Conservation (phyloP, 2,329 filamentous ascomycete species). For the Fusarium protoensiforme region DNA sequence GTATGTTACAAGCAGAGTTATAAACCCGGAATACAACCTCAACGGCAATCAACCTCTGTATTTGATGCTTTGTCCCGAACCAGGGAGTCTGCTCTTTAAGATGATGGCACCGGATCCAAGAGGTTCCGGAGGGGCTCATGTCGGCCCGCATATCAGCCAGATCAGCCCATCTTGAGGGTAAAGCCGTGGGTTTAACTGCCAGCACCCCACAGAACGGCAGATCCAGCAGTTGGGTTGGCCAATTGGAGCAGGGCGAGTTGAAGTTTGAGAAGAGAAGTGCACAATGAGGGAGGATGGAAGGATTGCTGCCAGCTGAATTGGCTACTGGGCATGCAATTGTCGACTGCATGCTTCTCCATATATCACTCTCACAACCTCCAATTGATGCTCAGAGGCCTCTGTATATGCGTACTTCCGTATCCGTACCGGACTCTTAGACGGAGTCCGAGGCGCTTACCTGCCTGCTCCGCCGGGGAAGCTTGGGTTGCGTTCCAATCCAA, state of each 20-base stretch:
- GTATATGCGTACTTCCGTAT: slow-evolving; percentile 11
- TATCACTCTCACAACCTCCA: background rate
- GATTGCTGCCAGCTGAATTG: background rate
- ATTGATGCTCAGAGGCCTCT: background rate
- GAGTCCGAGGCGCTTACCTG: background rate
- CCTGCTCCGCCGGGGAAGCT: background rate
- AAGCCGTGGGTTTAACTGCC: background rate
- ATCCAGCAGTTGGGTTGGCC: background rate
- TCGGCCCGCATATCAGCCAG: background rate
- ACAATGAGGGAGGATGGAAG: background rate
- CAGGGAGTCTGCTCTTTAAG: background rate
- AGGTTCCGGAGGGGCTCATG: background rate
- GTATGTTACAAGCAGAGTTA: background rate
- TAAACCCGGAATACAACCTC: background rate
- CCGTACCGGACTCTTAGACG: background rate
- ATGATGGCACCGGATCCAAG: background rate
- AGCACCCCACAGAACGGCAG: background rate
- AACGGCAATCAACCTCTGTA: background rate
- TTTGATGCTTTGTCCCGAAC: background rate
- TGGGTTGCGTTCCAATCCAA: background rate
- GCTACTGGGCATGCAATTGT: background rate
- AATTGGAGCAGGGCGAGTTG: background rate
- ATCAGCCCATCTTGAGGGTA: background rate
- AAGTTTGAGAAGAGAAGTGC: background rate
- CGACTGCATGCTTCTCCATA: background rate